These are phyloP conservation scores for Sambucus nigra DNA, from an alignment of 129 eudicot species.

Conservation along the genomic window DNA sequence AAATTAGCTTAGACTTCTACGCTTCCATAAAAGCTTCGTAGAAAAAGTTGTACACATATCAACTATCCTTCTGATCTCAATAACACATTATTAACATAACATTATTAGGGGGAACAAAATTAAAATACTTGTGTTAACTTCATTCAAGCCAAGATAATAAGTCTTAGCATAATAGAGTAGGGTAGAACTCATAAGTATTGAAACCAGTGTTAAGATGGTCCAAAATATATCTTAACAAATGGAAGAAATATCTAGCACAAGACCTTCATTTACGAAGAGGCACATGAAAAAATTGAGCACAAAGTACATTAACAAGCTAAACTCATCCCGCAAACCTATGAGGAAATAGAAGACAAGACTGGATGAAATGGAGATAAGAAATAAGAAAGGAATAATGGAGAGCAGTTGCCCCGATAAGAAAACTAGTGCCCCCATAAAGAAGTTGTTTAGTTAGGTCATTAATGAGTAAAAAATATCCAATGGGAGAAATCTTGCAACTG, in stretches of 20 bases:
- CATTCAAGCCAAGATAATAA: no score
- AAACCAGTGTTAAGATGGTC: constrained; percentile 51
- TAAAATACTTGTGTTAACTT: no score
- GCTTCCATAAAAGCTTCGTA: no score
- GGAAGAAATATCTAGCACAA: constrained; percentile 55
- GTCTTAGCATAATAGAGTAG: no score
- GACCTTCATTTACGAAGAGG: constrained; percentile 75
- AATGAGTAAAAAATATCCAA: background rate
- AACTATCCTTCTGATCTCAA: no score
- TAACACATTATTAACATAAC: no score
- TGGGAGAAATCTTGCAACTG: background rate
- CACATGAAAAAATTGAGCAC: constrained; percentile 73
- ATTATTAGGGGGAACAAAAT: no score
- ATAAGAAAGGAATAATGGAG: constrained; percentile 78
- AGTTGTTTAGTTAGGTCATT: background rate
- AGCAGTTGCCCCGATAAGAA: constrained; percentile 72
- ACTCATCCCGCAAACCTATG: constrained; percentile 61
- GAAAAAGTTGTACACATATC: no score
- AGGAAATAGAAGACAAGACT: constrained; percentile 86
- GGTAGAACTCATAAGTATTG: constrained; percentile 47
- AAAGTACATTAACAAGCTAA: constrained; percentile 79
- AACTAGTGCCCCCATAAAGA: constrained; percentile 48
- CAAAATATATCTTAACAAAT: constrained; percentile 61
- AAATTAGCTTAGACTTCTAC: no score
- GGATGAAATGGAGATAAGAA: constrained; percentile 76